A percentile compares a stretch with the other conserved stretches of the same genome.
Evolutionary conservation across 495 filamentous ascomycete genomes (phyloP).

Genomic region (Bryoglossum gracile): DNA sequence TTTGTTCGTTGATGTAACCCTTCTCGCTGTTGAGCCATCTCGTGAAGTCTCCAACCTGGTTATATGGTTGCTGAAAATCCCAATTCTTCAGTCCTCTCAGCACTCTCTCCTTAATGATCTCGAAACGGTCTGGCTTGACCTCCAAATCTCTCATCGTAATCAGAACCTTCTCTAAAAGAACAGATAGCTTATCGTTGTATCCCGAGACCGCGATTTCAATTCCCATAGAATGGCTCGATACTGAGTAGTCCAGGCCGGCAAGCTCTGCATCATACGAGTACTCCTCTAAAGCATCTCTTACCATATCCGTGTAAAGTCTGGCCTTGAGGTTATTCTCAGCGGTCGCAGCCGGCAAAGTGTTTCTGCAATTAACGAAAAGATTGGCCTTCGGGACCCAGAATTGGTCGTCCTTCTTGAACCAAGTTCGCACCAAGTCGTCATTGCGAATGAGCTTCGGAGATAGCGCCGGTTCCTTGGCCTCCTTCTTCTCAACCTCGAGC

Average conservation of each 20-base stretch:
- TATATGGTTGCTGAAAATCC: slow-evolving; percentile 80
- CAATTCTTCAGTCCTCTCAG: slow-evolving; percentile 72
- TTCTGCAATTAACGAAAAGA: slow-evolving; percentile 71
- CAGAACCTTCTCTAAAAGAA: slow-evolving; percentile 86
- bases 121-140: slow-evolving; percentile 75
- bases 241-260: slow-evolving; percentile 78
- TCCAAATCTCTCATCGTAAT: slow-evolving; percentile 78
- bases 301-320: slow-evolving; percentile 77
- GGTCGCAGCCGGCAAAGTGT: slow-evolving; percentile 67
- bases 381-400: slow-evolving; percentile 98
- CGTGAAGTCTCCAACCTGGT: slow-evolving; percentile 81
- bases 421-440: slow-evolving; percentile 74
- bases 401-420: slow-evolving; percentile 98
- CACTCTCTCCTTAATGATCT: slow-evolving; percentile 84
- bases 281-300: slow-evolving; percentile 83
- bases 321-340: slow-evolving; percentile 71
- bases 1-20: slow-evolving; percentile 74
- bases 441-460: slow-evolving; percentile 82
- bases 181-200: slow-evolving; percentile 93
- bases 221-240: slow-evolving; percentile 61
- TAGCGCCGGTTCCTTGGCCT: slow-evolving; percentile 63
- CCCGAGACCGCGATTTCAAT: slow-evolving; percentile 75
- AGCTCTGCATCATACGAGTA: slow-evolving; percentile 97
- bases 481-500: slow-evolving; percentile 90
- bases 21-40: slow-evolving; percentile 71